Base-by-base conservation (phyloP, 179 eudicot species). In the Actinidia polygama region DNA sequence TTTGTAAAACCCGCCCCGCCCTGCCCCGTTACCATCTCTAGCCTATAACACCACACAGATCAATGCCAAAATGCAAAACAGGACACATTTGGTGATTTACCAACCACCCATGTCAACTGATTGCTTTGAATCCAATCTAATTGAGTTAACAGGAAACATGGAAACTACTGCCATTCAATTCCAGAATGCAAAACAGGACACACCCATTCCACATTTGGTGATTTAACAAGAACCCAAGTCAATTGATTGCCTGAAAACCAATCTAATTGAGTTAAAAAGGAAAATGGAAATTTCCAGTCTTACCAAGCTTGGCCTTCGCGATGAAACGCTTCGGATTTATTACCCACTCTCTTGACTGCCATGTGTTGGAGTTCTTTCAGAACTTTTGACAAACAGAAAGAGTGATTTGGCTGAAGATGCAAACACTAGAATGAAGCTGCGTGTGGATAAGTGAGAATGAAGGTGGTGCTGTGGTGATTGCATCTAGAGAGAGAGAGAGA, bases 261-360 rank as follows among this genome's bases (percentile, higher is more conserved):
- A 68, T 68, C 21, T 40, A 4, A 16, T 36, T 15, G 50, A 40
- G 19, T 64, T 66, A 24, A 66, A 30, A 68, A 40, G 40, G 21
- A 36, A 67, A 15, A 36, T 30, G 49, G 23, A n/a, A 40, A 49
- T 14, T 2, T 9, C 36, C 2, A 18, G 63, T 18, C 49, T 54
- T 86, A 94, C 97, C 98, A 94, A 24, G 92, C 70, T 50, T 91
- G 93, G 79, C 96, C 97, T 68, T 90, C 92, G 23, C 83, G 92
- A 16, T 89, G 92, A 77, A 94, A 90, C 7, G 92, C 86, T 74
- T 91, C 94, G 67, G 98, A 87, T 90, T 94, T 94, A 24, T 94
- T 87, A 71, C 96, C 98, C 23, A 94, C 86, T 83, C 85, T 88
- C 91, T 93, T 77, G 87, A 80, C 91, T 12, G 94, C 94, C 96